Conservation (phyloP, 2,329 filamentous ascomycete genomes). For the Esteya vermicola region DNA sequence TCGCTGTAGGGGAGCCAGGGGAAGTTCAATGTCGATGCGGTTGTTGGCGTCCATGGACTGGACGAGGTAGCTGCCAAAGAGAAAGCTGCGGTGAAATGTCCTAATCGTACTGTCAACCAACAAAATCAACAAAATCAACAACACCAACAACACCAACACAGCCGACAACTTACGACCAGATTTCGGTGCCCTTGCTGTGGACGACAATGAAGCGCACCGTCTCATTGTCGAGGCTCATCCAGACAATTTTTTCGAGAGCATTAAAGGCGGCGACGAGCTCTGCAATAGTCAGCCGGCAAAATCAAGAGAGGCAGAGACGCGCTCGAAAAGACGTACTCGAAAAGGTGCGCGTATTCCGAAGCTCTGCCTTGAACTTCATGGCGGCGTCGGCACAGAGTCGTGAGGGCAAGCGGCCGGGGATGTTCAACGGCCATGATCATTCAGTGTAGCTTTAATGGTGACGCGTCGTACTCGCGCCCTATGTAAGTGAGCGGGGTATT, state of each 20-base stretch:
- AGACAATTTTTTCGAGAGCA: constrained; percentile 68
- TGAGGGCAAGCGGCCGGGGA: too few relatives aligned
- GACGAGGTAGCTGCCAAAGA: constrained; percentile 75
- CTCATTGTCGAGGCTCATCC: constrained; percentile 79
- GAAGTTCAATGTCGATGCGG: constrained; percentile 92
- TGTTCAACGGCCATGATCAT: too few relatives aligned
- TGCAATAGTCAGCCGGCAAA: constrained; percentile 15
- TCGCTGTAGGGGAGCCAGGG: constrained; percentile 72
- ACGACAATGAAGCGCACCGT: constrained; percentile 90
- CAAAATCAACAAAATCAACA: neutral
- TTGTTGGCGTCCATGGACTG: constrained; percentile 72
- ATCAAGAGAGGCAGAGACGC: neutral
- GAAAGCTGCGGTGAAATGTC: constrained; percentile 42
- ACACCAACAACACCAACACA: too few relatives aligned
- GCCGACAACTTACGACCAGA: constrained; percentile 63
- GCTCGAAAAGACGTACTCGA: constrained; percentile 31
- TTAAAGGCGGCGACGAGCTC: constrained; percentile 51
- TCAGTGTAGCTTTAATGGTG: neutral
- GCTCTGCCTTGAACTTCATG: constrained; percentile 31
- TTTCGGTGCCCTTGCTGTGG: constrained; percentile 85
- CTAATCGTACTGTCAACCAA: neutral
- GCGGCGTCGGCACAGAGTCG: too few relatives aligned
- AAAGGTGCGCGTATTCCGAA: constrained; percentile 53
- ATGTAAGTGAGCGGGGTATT: neutral
- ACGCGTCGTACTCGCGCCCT: neutral